Evolutionary conservation across 805 yeast genomes (phyloP), one percentile per base, ranked within the genome.

Genomic region (Sugiyamaella marilandica): DNA sequence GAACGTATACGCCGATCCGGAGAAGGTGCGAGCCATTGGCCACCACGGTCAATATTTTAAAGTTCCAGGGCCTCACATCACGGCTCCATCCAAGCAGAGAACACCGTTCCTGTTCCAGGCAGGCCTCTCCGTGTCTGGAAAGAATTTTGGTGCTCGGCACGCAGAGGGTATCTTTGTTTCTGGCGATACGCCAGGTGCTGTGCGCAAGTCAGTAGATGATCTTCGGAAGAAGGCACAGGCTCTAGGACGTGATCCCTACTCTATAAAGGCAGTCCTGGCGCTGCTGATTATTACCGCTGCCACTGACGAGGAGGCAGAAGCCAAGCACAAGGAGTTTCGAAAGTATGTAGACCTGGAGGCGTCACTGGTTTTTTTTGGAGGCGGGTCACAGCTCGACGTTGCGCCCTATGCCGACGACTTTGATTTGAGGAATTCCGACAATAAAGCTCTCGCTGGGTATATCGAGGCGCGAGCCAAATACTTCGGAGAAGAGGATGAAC

Each of bases 71-170:
- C 77, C 77, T 5, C 70, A 62, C 53, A 73, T 74, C 45, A 69
- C 73, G 5, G 69, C 70, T 32, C 78, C 78, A 2, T 64, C 76
- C 9, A 75, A 74, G 2, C 78, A 74, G 53, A 65, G 76, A 50
- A 59, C 75, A 7, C 79, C 79, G 1, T 71, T 75, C 9, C 59
- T 75, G 36, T 65, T 74, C 39, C 77, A 74, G 59, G 79, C 79
- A 2, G 79, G 79, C 2, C 63, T 74, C 21, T 74, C 78, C 7
- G 60, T 68, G 10, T 64, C 64, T 18, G 79, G 79, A 8, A 64
- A 65, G 34, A 71, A 72, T 13, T 65, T 72, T 53, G 78, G 75
- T 2, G 75, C 79, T 7, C 68, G 68, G 53, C 67, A 71, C 57
- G 78, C 77, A 0, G 79, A 75, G 56, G 70, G 67, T 11, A 69